Percentiles rank a stretch among this genome's conserved stretches.
Evolutionary conservation across 441 rosid genomes (phyloP).

Genomic region (Monsonia emarginata): DNA sequence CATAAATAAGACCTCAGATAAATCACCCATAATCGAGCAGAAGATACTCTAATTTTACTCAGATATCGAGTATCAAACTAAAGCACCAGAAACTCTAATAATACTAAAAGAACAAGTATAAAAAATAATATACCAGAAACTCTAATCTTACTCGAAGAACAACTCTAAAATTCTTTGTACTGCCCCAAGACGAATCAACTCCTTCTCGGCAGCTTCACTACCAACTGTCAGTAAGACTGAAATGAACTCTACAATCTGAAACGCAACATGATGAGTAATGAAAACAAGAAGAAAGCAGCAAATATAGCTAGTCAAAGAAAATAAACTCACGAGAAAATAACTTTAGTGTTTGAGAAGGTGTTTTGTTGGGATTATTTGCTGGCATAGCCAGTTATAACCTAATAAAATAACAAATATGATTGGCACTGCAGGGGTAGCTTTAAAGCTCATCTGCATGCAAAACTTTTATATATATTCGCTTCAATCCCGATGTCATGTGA

Average conservation of each 20-base stretch:
- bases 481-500: not conserved
- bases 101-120: slow-evolving; percentile 66
- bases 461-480: not conserved
- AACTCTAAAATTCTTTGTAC: slow-evolving; percentile 57
- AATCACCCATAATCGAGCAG: not conserved
- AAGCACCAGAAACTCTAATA: slow-evolving; percentile 26
- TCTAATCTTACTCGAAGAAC: slow-evolving; percentile 72
- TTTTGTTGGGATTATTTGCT: not conserved
- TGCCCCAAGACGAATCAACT: slow-evolving; percentile 63
- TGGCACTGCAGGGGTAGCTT: not conserved
- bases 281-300: slow-evolving; percentile 7
- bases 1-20: slow-evolving; percentile 23
- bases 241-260: slow-evolving; percentile 84
- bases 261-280: slow-evolving; percentile 11
- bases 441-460: not conserved
- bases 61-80: slow-evolving; percentile 41
- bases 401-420: not conserved
- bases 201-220: slow-evolving; percentile 78
- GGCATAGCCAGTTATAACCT: not conserved
- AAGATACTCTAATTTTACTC: slow-evolving; percentile 41
- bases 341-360: not conserved
- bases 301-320: slow-evolving; percentile 9
- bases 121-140: slow-evolving; percentile 7
- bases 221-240: slow-evolving; percentile 76
- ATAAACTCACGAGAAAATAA: slow-evolving; percentile 11